Base-by-base conservation (phyloP, 2,329 filamentous ascomycete species). In the Fusarium setosum region DNA sequence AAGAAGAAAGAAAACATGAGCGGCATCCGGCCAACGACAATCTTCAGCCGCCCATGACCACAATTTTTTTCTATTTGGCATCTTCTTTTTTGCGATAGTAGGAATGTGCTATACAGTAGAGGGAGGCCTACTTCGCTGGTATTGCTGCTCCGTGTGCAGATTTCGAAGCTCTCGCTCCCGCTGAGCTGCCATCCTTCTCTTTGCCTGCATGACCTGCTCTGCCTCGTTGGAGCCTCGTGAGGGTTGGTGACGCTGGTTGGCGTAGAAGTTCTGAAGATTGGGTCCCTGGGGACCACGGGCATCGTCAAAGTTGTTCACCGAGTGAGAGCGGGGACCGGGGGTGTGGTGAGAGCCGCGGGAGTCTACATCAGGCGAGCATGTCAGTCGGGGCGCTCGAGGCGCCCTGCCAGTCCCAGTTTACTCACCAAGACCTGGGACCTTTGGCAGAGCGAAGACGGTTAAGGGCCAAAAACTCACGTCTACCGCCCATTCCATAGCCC, bases 141-240 rank as follows among this genome's bases (percentile, higher is more conserved):
- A 98, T 89, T 99, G 96, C 88, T 99, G 96, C 88, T 99, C 96
- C 84, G 97, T 96, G 84, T 99, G 96, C 84, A 98, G 97, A 83
- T 98, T 99, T 82, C 96, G 93, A 81, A 99, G 90, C 85, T 99
- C 96, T 82, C 95, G 92, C 86, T 99, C 96, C 82, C 96, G 93
- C 84, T 98, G 96, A 80, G 96, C 96, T 76, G 96, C 96, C 93
- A 98, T 96, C 86, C 95, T 92, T 84, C 96, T 93, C 88, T 98
- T 98, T 75, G 94, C 94, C 89, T 98, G 96, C 87, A 97, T 93
- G 89, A 97, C 93, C 84, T 97, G 94, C 84, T 98, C 96, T 80
- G 94, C 93, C 84, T 98, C 96, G 85, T 87, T 90, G 76, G 88
- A 88, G 87, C 94, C 82, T 86, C 93, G 82, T 85, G 93, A 84